A percentile compares a stretch with the other conserved stretches of the same genome.
Conservation (phyloP, 78 protist genomes). For the Pigoraptor vietnamica region DNA sequence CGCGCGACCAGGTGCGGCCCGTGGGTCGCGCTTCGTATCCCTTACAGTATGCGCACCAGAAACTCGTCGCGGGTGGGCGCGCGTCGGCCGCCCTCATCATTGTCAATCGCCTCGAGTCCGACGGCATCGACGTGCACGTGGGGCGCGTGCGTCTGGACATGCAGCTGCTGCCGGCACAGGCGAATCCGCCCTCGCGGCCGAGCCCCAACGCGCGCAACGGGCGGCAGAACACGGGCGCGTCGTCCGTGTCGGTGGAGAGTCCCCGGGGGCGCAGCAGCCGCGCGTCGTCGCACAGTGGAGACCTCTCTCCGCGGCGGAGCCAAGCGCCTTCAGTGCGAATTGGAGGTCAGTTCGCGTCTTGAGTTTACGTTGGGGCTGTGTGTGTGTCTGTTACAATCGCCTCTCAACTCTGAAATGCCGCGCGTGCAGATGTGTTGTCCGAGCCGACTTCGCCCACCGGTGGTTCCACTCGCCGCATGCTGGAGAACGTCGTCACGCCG, state of each 20-base stretch:
- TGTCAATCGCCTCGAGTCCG: background rate
- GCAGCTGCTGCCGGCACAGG: background rate
- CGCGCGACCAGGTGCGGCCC: background rate
- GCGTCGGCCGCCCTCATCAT: background rate
- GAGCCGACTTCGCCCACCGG: background rate
- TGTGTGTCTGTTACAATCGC: background rate
- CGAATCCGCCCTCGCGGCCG: background rate
- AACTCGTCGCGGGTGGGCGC: background rate
- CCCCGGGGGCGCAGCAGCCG: background rate
- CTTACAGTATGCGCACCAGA: background rate
- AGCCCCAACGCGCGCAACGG: background rate
- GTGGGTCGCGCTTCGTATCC: background rate
- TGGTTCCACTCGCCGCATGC: background rate
- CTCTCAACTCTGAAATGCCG: background rate
- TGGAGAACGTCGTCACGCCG: background rate
- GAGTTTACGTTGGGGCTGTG: background rate
- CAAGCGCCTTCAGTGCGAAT: background rate
- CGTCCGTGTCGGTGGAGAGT: background rate
- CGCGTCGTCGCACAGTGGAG: background rate
- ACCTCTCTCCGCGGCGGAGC: background rate
- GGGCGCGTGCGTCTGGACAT: background rate
- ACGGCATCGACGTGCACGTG: background rate
- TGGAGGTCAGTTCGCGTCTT: background rate
- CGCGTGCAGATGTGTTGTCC: background rate
- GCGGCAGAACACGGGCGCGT: background rate